Evolutionary conservation across 306 rosid species (phyloP).

Genomic region (Sicyos baderoa): DNA sequence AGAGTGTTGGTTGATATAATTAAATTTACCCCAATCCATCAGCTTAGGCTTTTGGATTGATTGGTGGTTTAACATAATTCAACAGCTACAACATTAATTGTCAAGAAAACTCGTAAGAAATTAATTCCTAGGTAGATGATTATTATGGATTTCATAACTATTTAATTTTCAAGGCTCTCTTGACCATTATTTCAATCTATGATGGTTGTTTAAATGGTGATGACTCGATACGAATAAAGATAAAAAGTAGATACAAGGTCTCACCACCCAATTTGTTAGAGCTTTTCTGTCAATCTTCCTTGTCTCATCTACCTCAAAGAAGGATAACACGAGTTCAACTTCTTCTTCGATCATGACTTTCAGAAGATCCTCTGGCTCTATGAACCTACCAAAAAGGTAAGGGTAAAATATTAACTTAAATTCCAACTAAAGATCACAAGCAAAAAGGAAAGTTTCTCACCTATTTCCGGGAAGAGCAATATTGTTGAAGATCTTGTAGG

Average conservation of each 20-base stretch:
- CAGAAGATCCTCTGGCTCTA: constrained; percentile 60
- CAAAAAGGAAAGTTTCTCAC: constrained; percentile 36
- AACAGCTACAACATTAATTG: no score
- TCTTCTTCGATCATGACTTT: constrained; percentile 82
- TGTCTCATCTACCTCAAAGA: constrained; percentile 41
- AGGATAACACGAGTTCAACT: constrained; percentile 50
- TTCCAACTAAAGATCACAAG: constrained; percentile 8
- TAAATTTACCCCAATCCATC: no score
- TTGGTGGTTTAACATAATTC: no score
- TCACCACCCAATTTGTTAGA: constrained; percentile 76
- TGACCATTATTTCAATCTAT: no score
- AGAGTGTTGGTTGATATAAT: no score
- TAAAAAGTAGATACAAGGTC: constrained; percentile 19
- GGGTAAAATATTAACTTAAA: not conserved
- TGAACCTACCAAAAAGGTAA: constrained; percentile 36
- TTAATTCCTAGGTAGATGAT: no score
- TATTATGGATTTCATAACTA: no score
- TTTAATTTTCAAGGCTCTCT: no score
- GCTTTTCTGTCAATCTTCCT: constrained; percentile 50
- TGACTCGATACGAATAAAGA: not conserved
- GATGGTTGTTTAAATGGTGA: no score
- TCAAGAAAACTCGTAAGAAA: no score
- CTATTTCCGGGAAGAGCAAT: constrained; percentile 53
- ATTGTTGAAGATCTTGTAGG: constrained; percentile 57
- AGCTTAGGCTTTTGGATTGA: no score